Evolutionary conservation across 192 early-diverging fungal species (phyloP).

Genomic region (Coemansia sp.): DNA sequence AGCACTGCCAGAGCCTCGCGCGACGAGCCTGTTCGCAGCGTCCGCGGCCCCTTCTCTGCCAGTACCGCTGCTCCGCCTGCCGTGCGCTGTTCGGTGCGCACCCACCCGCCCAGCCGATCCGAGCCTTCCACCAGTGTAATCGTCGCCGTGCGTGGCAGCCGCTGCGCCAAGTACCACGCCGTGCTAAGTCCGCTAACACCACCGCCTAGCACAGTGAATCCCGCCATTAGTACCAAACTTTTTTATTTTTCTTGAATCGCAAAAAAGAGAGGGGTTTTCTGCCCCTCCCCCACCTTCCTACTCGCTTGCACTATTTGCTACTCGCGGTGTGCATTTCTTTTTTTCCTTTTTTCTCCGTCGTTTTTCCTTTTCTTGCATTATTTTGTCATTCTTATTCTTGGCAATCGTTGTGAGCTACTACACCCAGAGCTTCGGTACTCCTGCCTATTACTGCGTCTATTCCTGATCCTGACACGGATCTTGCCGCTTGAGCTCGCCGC

Average conservation of each 20-base stretch:
- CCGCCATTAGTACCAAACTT: constrained; percentile 18
- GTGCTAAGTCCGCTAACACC: constrained; percentile 88
- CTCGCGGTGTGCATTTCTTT: neutral
- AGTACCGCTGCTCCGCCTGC: constrained; percentile 50
- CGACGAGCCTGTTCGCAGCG: constrained; percentile 69
- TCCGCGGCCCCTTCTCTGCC: constrained; percentile 82
- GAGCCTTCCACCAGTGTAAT: constrained; percentile 74
- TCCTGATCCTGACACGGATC: neutral
- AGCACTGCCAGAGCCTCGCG: constrained; percentile 69
- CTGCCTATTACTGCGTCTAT: neutral
- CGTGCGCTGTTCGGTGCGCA: constrained; percentile 62
- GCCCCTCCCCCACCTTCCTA: neutral
- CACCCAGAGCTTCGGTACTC: neutral
- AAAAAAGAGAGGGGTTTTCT: neutral
- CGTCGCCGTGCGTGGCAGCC: constrained; percentile 44
- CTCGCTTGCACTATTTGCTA: neutral
- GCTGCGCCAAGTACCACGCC: constrained; percentile 73
- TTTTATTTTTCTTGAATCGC: neutral
- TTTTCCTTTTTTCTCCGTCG: neutral
- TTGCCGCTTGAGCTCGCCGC: neutral
- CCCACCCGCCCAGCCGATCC: constrained; percentile 82
- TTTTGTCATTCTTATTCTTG: neutral
- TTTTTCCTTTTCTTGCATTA: neutral
- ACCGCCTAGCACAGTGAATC: constrained; percentile 83
- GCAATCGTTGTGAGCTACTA: neutral